These are phyloP conservation scores for Dalbergia cultrata DNA, from an alignment of 306 rosid genomes.

Conservation along the genomic window DNA sequence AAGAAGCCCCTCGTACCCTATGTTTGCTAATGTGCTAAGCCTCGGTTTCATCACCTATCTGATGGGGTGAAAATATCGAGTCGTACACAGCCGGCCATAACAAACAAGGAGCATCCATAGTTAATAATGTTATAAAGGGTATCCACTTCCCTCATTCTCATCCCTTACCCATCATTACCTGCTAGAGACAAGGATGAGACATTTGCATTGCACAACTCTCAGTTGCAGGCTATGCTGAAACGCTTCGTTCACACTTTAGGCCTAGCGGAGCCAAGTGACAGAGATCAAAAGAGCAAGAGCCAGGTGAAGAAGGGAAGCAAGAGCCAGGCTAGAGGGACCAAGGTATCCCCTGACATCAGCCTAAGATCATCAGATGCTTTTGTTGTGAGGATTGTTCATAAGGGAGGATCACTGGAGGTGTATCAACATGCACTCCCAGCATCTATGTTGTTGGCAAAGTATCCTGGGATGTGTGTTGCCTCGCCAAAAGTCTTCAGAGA, in stretches of 20 bases:
- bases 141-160: conserved; percentile 31
- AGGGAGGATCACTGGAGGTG: conserved; percentile 62
- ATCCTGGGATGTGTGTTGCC: conserved; percentile 68
- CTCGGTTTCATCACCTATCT: conserved; percentile 53
- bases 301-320: conserved; percentile 17
- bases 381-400: conserved; percentile 63
- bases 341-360: conserved; percentile 41
- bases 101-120: conserved; percentile 23
- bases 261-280: conserved; percentile 34
- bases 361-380: conserved; percentile 44
- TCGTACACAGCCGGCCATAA: conserved; percentile 51
- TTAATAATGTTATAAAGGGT: conserved; percentile 28
- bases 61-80: conserved; percentile 47
- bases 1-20: conserved; percentile 17
- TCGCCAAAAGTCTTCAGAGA: conserved; percentile 62
- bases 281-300: conserved; percentile 39
- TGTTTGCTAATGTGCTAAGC: conserved; percentile 41
- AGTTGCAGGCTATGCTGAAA: conserved; percentile 61
- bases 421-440: conserved; percentile 59
- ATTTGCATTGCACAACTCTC: conserved; percentile 41
- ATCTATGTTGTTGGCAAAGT: conserved; percentile 58
- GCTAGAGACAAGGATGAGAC: conserved; percentile 47
- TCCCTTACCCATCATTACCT: conserved; percentile 32
- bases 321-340: conserved; percentile 35
- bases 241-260: conserved; percentile 52